These are phyloP conservation scores for Dianthus caryophyllus DNA, from an alignment of 148 eudicot species.

Conservation along the genomic window DNA sequence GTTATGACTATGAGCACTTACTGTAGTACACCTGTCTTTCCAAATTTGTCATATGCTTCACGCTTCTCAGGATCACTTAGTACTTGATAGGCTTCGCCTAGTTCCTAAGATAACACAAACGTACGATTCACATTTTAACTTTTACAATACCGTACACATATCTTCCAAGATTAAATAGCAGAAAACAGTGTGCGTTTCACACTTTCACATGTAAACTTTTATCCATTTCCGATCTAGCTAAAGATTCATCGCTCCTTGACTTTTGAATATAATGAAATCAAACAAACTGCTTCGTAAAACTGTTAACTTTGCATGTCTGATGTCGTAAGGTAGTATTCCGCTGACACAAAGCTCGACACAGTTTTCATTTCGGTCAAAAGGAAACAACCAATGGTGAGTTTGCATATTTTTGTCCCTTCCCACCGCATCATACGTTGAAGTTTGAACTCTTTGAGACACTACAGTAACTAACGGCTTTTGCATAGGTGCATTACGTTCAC, in stretches of 20 bases:
- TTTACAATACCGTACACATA: background rate
- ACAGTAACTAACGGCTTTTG: background rate
- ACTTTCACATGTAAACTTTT: constrained; percentile 5
- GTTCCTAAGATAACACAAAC: constrained; percentile 43
- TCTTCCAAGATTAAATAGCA: background rate
- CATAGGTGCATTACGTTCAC: background rate
- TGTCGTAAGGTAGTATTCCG: background rate
- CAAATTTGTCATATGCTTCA: constrained; percentile 74
- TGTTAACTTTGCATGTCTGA: background rate
- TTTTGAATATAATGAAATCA: background rate
- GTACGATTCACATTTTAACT: background rate
- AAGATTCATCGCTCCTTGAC: background rate
- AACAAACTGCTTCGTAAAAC: background rate
- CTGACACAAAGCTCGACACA: background rate
- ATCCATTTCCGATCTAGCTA: background rate
- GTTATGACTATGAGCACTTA: too few relatives aligned
- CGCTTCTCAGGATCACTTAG: constrained; percentile 80
- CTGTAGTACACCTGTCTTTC: constrained; percentile 65
- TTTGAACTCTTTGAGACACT: background rate
- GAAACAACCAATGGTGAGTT: background rate
- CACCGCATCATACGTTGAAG: background rate
- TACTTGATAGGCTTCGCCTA: constrained; percentile 96
- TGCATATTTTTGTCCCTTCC: background rate
- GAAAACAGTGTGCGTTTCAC: background rate
- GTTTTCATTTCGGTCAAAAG: background rate